Base-by-base conservation (phyloP, 1,284 basidiomycete species). In the Marasmius oreades region DNA sequence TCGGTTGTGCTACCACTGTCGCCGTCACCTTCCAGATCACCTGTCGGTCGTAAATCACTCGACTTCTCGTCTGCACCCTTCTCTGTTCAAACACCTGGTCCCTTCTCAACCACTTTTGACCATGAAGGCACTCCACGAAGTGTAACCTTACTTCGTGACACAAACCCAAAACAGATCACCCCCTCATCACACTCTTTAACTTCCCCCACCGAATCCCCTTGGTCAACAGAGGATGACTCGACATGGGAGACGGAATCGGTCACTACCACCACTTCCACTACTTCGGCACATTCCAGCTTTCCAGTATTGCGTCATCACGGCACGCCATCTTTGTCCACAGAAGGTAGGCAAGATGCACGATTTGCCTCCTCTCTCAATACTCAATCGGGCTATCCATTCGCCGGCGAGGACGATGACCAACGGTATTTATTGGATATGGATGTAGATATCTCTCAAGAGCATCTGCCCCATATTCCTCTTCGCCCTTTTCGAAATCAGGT, bases 401-500 rank as follows among this genome's bases (percentile, higher is more conserved):
- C 60, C 39, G 67, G 68, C 31, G 66, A 59, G 42, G 67, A 69
- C 43, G 57, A 64, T 61, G 52, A 70, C 28, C 28, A 31, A 10
- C 70, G 72, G 61, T 77, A 75, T 33, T 64, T 68, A 18, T 60
- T 77, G 31, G 70, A 75, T 53, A 63, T 78, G 59, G 67, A 76
- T 56, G 69, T 79, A 28, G 74, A 77, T 47, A 62, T 72, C 34
- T 75, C 79, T 12, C 77, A 82, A 56, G 82, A 84, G 55, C 77
- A 77, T 57, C 73, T 91, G 48, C 91, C 92, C n/a, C 92, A 94
- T 55, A 95, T 99, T 46, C 96, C 96, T 36, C 77, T 99, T 5
- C 88, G 92, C 56, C 97, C 97, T 1, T 99, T 97, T 73, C 87
- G 93, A 55, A 98, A 99, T 67, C 95, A 98, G 73, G 96, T 99